Conservation (phyloP, 371 early-diverging fungal species). For the Syncephalis plumigaleata region DNA sequence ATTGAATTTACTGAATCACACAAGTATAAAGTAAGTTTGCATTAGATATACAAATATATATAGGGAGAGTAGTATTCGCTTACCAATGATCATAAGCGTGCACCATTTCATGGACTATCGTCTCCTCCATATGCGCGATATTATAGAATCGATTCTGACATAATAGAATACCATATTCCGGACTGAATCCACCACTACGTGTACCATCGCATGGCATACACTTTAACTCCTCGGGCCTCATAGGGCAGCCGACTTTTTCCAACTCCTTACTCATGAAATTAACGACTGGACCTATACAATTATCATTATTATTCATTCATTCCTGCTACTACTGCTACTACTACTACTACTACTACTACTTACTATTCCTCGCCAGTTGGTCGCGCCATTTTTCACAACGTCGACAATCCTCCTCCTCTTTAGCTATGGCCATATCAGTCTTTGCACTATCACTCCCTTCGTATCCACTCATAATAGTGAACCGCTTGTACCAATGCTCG, state of each 20-base stretch:
- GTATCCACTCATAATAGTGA: conserved; percentile 8
- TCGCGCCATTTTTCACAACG: conserved; percentile 10
- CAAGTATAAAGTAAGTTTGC: too few species aligned
- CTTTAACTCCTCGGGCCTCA: conserved; percentile 36
- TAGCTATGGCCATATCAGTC: not conserved
- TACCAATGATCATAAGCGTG: conserved; percentile 80
- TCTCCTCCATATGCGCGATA: conserved; percentile 66
- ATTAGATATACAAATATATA: too few species aligned
- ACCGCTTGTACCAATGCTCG: conserved; percentile 7
- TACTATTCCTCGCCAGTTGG: conserved; percentile 7
- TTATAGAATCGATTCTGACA: conserved; percentile 64
- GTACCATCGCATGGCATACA: conserved; percentile 69
- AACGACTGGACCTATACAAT: conserved; percentile 50
- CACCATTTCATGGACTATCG: conserved; percentile 91
- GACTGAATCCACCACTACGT: conserved; percentile 67
- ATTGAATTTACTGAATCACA: conserved; percentile 46
- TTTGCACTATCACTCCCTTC: conserved; percentile 4
- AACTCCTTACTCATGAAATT: conserved; percentile 69
- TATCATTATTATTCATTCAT: too few species aligned
- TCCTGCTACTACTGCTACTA: too few species aligned
- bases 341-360: not conserved
- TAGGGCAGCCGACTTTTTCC: conserved; percentile 40
- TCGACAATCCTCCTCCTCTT: conserved; percentile 2
- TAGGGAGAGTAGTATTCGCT: too few species aligned
- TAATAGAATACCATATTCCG: conserved; percentile 57